A percentile compares a stretch with the other conserved stretches of the same genome.
These are phyloP conservation scores for Fagopyrum esculentum DNA, from an alignment of 148 eudicot genomes.

Conservation along the genomic window DNA sequence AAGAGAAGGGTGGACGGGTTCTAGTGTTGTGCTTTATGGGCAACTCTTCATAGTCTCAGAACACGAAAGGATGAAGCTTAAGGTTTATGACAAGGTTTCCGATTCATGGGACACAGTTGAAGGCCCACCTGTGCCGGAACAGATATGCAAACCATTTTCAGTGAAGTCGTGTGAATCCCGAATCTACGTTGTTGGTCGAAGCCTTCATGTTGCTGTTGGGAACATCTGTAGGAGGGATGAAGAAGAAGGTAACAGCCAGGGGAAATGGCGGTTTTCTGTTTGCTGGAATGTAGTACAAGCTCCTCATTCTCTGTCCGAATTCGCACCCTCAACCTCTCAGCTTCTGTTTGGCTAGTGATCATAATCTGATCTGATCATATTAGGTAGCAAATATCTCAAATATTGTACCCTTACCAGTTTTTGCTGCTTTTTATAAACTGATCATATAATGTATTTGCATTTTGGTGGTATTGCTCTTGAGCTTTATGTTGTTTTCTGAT, in stretches of 20 bases:
- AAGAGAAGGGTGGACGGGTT: slow-evolving; percentile 96
- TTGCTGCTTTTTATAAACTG: neutral
- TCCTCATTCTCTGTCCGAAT: slow-evolving; percentile 41
- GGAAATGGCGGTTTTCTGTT: slow-evolving; percentile 49
- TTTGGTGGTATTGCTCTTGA: neutral
- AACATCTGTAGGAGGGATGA: slow-evolving; percentile 28
- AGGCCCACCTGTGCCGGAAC: slow-evolving; percentile 77
- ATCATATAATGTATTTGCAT: neutral
- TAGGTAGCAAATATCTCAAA: too few relatives aligned
- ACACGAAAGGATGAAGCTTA: slow-evolving; percentile 87
- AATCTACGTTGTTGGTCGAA: slow-evolving; percentile 77
- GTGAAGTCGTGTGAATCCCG: slow-evolving; percentile 48
- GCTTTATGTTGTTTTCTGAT: too few relatives aligned
- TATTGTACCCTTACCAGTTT: neutral
- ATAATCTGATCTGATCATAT: too few relatives aligned
- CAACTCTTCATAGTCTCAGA: slow-evolving; percentile 82
- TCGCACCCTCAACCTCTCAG: slow-evolving; percentile 86
- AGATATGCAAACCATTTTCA: slow-evolving; percentile 87
- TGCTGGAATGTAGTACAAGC: slow-evolving; percentile 71
- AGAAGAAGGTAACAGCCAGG: slow-evolving; percentile 14
- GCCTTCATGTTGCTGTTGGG: slow-evolving; percentile 83
- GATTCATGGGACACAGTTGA: slow-evolving; percentile 85
- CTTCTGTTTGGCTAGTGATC: slow-evolving; percentile 58
- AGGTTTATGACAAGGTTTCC: slow-evolving; percentile 56
- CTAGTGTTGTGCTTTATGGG: slow-evolving; percentile 71